Conservation (phyloP, 2,329 filamentous ascomycete species). For the Spiromastix sp. region DNA sequence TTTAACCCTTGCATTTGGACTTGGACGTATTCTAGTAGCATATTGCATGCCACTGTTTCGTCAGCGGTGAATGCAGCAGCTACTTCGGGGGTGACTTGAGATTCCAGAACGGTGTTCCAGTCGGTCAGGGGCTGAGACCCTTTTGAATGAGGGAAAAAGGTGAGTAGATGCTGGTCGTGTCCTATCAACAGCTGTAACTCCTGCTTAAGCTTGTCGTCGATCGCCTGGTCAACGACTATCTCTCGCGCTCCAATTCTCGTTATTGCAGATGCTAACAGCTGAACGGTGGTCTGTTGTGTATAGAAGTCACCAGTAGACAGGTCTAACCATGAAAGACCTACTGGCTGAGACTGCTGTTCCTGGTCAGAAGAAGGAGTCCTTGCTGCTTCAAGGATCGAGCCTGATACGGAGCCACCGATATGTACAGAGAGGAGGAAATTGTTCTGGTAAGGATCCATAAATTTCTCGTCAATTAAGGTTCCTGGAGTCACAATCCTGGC, state of each 20-base stretch:
- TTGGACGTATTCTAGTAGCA: slow-evolving; percentile 76
- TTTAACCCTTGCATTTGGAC: slow-evolving; percentile 65
- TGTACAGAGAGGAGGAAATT: slow-evolving; percentile 85
- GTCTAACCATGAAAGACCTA: slow-evolving; percentile 89
- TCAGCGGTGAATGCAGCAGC: slow-evolving; percentile 49
- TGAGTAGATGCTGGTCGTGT: slow-evolving; percentile 66
- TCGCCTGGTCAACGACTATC: slow-evolving; percentile 62
- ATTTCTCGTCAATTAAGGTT: slow-evolving; percentile 93
- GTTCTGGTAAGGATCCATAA: slow-evolving; percentile 87
- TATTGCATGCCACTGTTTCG: slow-evolving; percentile 67
- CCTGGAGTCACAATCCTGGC: slow-evolving; percentile 85
- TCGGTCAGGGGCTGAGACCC: slow-evolving; percentile 43
- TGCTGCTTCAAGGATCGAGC: slow-evolving; percentile 8
- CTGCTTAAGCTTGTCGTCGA: slow-evolving; percentile 49
- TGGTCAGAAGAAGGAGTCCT: slow-evolving; percentile 14
- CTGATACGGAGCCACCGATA: slow-evolving; percentile 28
- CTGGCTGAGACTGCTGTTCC: slow-evolving; percentile 23
- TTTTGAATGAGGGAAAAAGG: slow-evolving; percentile 49
- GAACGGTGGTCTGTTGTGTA: slow-evolving; percentile 64
- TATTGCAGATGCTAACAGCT: slow-evolving; percentile 66
- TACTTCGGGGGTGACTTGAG: slow-evolving; percentile 48
- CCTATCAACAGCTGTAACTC: slow-evolving; percentile 57
- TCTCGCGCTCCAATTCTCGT: slow-evolving; percentile 77
- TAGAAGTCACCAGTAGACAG: slow-evolving; percentile 91
- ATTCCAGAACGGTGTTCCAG: slow-evolving; percentile 72